Conservation (phyloP, 1,139 yeast species). For the Lodderomyces beijingensis region DNA sequence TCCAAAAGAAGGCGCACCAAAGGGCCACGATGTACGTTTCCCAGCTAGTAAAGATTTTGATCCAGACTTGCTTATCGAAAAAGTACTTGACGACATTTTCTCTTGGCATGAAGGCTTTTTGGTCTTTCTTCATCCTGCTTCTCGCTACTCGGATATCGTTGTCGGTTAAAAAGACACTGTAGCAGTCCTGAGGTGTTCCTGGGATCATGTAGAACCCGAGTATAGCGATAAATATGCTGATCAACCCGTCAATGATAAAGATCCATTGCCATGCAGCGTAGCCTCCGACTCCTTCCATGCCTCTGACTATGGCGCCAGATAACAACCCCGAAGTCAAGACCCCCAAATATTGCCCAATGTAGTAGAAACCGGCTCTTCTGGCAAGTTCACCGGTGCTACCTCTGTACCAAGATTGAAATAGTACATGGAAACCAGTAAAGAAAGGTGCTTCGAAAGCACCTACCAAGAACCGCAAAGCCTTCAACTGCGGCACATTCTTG, state of each 20-base stretch:
- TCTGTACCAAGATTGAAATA: slow-evolving; percentile 61
- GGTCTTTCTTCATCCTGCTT: slow-evolving; percentile 46
- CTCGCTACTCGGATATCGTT: slow-evolving; percentile 64
- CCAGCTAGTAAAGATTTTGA: slow-evolving; percentile 49
- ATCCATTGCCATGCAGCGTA: slow-evolving; percentile 71
- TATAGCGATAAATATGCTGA: slow-evolving; percentile 57
- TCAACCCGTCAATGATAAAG: slow-evolving; percentile 61
- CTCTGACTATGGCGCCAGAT: slow-evolving; percentile 54
- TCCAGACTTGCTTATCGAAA: slow-evolving; percentile 41
- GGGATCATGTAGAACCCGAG: slow-evolving; percentile 62
- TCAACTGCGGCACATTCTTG: slow-evolving; percentile 42
- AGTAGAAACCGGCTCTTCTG: slow-evolving; percentile 58
- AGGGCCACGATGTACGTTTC: slow-evolving; percentile 46
- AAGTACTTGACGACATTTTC: slow-evolving; percentile 27
- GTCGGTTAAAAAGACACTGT: slow-evolving; percentile 52
- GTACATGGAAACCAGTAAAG: slow-evolving; percentile 56
- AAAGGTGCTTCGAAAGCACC: slow-evolving; percentile 63
- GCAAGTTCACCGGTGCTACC: slow-evolving; percentile 47
- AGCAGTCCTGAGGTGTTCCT: slow-evolving; percentile 62
- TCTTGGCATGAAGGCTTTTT: slow-evolving; percentile 28
- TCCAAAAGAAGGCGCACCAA: slow-evolving; percentile 64
- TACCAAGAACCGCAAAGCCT: slow-evolving; percentile 55
- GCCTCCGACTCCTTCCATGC: slow-evolving; percentile 45
- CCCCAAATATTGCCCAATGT: slow-evolving; percentile 59
- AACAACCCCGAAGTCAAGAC: slow-evolving; percentile 59